These are phyloP conservation scores for Solanum peruvianum DNA, from an alignment of 257 asterid species.

Conservation along the genomic window DNA sequence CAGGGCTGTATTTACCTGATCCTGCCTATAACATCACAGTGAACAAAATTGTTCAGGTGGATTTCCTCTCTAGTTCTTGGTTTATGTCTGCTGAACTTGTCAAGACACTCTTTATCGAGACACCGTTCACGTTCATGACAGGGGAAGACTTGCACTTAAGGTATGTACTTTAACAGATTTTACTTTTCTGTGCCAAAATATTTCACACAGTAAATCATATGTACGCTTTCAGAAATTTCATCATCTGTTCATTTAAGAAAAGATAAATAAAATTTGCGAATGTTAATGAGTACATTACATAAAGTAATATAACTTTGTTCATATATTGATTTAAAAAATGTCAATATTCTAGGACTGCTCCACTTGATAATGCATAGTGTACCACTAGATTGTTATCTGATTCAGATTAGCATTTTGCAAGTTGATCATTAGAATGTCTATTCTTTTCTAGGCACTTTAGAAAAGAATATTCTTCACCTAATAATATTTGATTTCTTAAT, in stretches of 20 bases:
- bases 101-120: slow-evolving; percentile 79
- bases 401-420: not conserved
- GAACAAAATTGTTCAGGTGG: slow-evolving; percentile 70
- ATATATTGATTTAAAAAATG: not conserved
- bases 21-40: slow-evolving; percentile 84
- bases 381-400: not conserved
- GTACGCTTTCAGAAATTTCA: not conserved
- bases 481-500: not conserved
- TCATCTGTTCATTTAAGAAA: not conserved
- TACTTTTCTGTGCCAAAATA: not conserved
- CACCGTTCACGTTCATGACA: slow-evolving; percentile 84
- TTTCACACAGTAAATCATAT: not conserved
- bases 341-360: not conserved
- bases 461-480: not conserved
- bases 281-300: not conserved
- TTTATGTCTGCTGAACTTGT: slow-evolving; percentile 80
- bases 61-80: slow-evolving; percentile 94
- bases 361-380: not conserved
- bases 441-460: not conserved
- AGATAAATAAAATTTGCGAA: not conserved
- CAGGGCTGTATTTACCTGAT: slow-evolving; percentile 90
- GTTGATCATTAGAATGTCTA: not conserved
- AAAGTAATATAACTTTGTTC: not conserved
- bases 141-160: slow-evolving; percentile 96
- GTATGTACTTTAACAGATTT: slow-evolving; percentile 16